These are phyloP conservation scores for Harringtonia lauricola DNA, from an alignment of 2,329 filamentous ascomycete genomes.

Conservation along the genomic window DNA sequence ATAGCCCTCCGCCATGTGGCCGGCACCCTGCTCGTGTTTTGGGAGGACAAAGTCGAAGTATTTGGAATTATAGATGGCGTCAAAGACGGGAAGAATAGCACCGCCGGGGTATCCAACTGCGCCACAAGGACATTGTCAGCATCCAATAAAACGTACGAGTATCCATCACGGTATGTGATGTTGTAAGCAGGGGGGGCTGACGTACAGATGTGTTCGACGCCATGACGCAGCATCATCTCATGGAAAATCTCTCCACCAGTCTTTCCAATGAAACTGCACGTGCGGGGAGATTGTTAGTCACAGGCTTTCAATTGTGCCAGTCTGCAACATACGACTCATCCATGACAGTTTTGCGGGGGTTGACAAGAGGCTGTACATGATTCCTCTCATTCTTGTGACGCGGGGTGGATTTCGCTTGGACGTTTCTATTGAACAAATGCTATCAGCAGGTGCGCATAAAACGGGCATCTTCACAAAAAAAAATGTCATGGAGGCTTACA, in stretches of 20 bases:
- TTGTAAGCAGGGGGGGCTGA: conserved; percentile 19
- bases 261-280: conserved; percentile 73
- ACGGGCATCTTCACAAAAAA: too few species aligned
- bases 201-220: conserved; percentile 90
- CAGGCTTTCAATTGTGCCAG: background rate
- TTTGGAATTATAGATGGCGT: conserved; percentile 96
- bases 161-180: background rate
- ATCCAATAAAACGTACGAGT: background rate
- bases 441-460: too few species aligned
- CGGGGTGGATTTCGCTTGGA: conserved; percentile 51
- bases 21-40: conserved; percentile 92
- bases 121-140: conserved; percentile 9
- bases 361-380: conserved; percentile 61
- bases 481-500: too few species aligned
- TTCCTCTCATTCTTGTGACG: conserved; percentile 45
- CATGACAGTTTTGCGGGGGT: conserved; percentile 50
- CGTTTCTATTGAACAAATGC: conserved; percentile 27
- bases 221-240: conserved; percentile 94
- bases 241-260: conserved; percentile 96
- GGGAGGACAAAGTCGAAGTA: conserved; percentile 95
- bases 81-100: conserved; percentile 94
- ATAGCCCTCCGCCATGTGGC: conserved; percentile 98
- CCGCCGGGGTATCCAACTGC: conserved; percentile 83
- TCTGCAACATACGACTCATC: conserved; percentile 62
- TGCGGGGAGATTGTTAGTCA: conserved; percentile 8